Evolutionary conservation across 2,329 filamentous ascomycete genomes (phyloP).

Genomic region (Colletotrichum sp.): DNA sequence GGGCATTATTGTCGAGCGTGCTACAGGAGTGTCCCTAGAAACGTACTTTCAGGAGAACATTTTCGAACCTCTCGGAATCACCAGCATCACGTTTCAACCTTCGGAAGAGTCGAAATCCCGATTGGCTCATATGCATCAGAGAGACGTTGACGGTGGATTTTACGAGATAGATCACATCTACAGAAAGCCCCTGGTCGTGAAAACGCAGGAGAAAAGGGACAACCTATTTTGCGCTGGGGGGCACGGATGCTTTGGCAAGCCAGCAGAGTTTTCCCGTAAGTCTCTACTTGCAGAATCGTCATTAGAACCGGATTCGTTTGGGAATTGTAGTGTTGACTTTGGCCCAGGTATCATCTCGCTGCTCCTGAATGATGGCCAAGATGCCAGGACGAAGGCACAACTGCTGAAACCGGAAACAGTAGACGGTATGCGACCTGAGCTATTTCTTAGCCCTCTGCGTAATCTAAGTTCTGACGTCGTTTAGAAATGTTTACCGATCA

Average conservation of each 20-base stretch:
- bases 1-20: constrained; percentile 52
- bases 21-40: constrained; percentile 46
- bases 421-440: background rate
- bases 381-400: background rate
- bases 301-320: background rate
- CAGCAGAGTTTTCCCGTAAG: background rate
- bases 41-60: constrained; percentile 49
- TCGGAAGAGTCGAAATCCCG: background rate
- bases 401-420: background rate
- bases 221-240: background rate
- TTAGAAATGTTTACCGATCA: background rate
- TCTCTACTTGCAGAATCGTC: background rate
- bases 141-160: background rate
- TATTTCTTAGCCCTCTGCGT: background rate
- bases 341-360: background rate
- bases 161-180: background rate
- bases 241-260: background rate
- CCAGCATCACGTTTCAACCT: constrained; percentile 42
- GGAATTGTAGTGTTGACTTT: background rate
- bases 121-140: background rate
- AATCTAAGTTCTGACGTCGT: background rate
- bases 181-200: background rate
- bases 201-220: background rate
- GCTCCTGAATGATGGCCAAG: background rate
- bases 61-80: constrained; percentile 47